Conservation (phyloP, 495 filamentous ascomycete species). For the Neurospora sp. region DNA sequence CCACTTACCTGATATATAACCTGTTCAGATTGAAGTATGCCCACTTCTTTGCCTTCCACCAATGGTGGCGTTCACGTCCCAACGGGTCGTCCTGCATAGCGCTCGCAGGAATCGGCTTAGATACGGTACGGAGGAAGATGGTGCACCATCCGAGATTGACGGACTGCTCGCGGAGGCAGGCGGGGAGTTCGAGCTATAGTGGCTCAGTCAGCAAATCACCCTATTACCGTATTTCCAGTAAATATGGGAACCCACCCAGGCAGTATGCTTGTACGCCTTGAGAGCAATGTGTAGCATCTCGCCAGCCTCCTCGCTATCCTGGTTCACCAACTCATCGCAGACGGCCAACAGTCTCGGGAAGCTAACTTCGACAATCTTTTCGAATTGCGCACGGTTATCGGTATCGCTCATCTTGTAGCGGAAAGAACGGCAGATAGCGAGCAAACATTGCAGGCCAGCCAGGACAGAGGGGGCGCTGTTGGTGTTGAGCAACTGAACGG, state of each 20-base stretch:
- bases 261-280: slow-evolving; percentile 95
- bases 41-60: slow-evolving; percentile 99
- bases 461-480: slow-evolving; percentile 78
- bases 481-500: slow-evolving; percentile 71
- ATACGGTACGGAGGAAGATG: slow-evolving; percentile 80
- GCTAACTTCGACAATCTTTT: slow-evolving; percentile 81
- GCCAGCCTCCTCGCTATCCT: slow-evolving; percentile 83
- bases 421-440: slow-evolving; percentile 88
- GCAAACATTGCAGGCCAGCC: slow-evolving; percentile 85
- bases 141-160: slow-evolving; percentile 91
- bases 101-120: slow-evolving; percentile 68
- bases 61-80: slow-evolving; percentile 86
- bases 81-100: slow-evolving; percentile 73
- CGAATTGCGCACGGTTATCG: slow-evolving; percentile 74
- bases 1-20: slow-evolving; percentile 73
- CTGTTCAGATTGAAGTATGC: slow-evolving; percentile 94
- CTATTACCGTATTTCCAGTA: neutral
- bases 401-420: slow-evolving; percentile 69
- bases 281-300: slow-evolving; percentile 93
- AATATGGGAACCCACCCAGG: slow-evolving; percentile 59
- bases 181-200: slow-evolving; percentile 71
- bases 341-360: slow-evolving; percentile 88
- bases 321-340: slow-evolving; percentile 76
- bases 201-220: slow-evolving; percentile 22
- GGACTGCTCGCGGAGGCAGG: slow-evolving; percentile 62